Evolutionary conservation across 495 filamentous ascomycete species (phyloP), one percentile per base, ranked within the genome.

Genomic region (Aspergillus baeticus): DNA sequence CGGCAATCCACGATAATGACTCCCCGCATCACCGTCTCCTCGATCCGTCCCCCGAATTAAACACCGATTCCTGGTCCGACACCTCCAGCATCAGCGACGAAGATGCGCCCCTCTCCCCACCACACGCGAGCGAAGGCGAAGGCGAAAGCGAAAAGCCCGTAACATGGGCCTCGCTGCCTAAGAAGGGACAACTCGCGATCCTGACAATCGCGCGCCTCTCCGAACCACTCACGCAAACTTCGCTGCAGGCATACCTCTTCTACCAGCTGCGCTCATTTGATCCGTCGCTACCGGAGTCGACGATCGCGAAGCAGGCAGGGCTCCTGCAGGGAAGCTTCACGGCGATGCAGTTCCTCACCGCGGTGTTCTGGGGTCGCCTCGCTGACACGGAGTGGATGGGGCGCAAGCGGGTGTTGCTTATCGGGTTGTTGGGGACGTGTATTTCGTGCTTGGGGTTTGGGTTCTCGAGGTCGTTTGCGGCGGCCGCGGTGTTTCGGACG

Each of bases 141-240:
- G 31, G 53, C 15, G 21, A 57, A 23, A 55, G 39, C 44, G 69
- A 76, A 47, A 73, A 74, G 37, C 74, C 80, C 2, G 80, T 88
- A 18, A 80, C 82, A n/a, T 90, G 87, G 87, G 69, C 63, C 22
- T 84, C 85, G 44, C 72, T 95, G 1, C 90, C 90, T 1, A 76
- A 81, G 49, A 93, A 91, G 61, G 76, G 82, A 55, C 90, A 95
- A 66, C 76, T 95, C 52, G 70, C 85, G 5, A 83, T 94, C 55
- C 74, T 95, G 47, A 88, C 87, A 0, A 72, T 91, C 36, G 83
- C 89, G 8, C 80, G 90, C 29, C 72, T 94, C 29, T 89, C 88
- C 18, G 90, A 94, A 63, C 90, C 90, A 3, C 74, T 94, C 13
- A 84, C 88, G 0, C 87, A 92, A 64, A 91, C 87, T 1, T 89